Percentiles rank a stretch among this genome's conserved stretches.
Conservation (phyloP, 2,329 filamentous ascomycete genomes). For the Didymella lethalis region DNA sequence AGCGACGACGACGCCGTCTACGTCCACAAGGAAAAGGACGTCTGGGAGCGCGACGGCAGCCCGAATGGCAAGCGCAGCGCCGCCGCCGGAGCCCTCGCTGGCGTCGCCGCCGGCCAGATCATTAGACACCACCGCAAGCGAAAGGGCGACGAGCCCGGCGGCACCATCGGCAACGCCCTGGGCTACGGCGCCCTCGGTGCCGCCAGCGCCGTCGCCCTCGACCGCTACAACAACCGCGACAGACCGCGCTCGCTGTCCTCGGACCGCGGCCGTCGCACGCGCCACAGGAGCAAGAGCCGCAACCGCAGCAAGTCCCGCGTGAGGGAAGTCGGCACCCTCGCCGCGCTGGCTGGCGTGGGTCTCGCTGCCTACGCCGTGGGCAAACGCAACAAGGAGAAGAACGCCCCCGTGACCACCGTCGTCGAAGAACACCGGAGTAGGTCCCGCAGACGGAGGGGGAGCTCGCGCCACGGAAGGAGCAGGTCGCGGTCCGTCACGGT, state of each 20-base stretch:
- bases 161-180: slow-evolving; percentile 61
- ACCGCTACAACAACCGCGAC: slow-evolving; percentile 58
- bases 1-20: slow-evolving; percentile 70
- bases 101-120: slow-evolving; percentile 67
- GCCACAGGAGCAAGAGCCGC: slow-evolving; percentile 40
- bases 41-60: slow-evolving; percentile 50
- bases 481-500: slow-evolving; percentile 50
- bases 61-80: slow-evolving; percentile 64
- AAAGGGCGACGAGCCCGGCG: slow-evolving; percentile 63
- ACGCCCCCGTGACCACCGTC: slow-evolving; percentile 51
- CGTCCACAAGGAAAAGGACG: slow-evolving; percentile 62
- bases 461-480: slow-evolving; percentile 29
- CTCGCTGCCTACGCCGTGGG: slow-evolving; percentile 63
- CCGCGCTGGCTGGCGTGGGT: slow-evolving; percentile 67
- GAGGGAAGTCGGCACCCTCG: slow-evolving; percentile 65
- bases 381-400: slow-evolving; percentile 58
- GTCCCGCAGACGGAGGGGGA: slow-evolving; percentile 53
- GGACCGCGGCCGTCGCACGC: slow-evolving; percentile 36
- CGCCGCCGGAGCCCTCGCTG: slow-evolving; percentile 68
- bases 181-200: slow-evolving; percentile 69
- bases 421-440: slow-evolving; percentile 58
- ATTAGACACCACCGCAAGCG: slow-evolving; percentile 65
- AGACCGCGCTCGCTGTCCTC: slow-evolving; percentile 53
- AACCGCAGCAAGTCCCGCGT: slow-evolving; percentile 52
- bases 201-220: slow-evolving; percentile 66